Evolutionary conservation across 2,329 filamentous ascomycete species (phyloP).

Genomic region (Penicillium concentricum): DNA sequence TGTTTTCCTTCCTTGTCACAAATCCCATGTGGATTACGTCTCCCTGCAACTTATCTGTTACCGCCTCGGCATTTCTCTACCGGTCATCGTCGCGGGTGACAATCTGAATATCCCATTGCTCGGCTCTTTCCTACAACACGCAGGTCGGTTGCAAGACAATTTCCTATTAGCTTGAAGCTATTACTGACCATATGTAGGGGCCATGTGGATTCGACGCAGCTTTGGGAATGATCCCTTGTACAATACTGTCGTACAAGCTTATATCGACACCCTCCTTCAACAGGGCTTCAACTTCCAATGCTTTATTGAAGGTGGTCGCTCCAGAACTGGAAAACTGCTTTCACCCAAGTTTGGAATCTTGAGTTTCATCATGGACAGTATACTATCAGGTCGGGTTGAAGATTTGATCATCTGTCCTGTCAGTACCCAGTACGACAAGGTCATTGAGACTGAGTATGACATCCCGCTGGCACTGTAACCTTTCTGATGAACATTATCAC

Average conservation of each 20-base stretch:
- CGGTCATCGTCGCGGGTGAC: conserved; percentile 90
- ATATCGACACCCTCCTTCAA: conserved; percentile 88
- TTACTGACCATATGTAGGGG: conserved; percentile 50
- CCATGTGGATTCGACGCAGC: conserved; percentile 91
- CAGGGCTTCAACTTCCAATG: conserved; percentile 94
- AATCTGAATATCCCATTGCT: conserved; percentile 94
- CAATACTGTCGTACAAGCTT: conserved; percentile 87
- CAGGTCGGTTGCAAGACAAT: conserved; percentile 51
- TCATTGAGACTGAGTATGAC: conserved; percentile 81
- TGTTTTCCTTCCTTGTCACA: conserved; percentile 90
- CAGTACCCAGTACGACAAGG: conserved; percentile 97
- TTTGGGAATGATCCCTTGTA: conserved; percentile 94
- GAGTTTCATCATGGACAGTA: conserved; percentile 84
- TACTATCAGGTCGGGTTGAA: conserved; percentile 81
- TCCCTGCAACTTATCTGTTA: conserved; percentile 95
- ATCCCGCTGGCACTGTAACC: not conserved
- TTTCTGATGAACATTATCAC: conserved; percentile 9
- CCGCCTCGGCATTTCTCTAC: conserved; percentile 80
- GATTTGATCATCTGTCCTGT: conserved; percentile 95
- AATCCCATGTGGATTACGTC: conserved; percentile 95
- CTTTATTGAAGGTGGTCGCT: conserved; percentile 94
- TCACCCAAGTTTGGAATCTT: conserved; percentile 95
- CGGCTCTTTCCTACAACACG: conserved; percentile 86
- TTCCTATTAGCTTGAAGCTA: not conserved
- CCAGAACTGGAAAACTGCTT: conserved; percentile 87